Base-by-base conservation (phyloP, 1,284 basidiomycete genomes). In the Microbotryum saponariae region DNA sequence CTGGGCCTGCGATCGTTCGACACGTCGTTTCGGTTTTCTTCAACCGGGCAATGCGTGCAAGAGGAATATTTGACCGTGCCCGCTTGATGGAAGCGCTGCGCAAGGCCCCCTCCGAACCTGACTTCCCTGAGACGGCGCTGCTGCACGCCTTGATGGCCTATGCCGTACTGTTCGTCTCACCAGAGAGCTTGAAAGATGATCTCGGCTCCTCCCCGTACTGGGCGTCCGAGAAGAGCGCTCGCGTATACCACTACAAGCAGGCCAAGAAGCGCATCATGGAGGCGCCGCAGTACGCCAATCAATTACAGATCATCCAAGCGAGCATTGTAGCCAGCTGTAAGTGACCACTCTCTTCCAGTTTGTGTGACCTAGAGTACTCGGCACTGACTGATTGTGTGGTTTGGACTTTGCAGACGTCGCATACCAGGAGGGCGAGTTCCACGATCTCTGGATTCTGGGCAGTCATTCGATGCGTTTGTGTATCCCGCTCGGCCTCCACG, bases 121-220 rank as follows among this genome's bases (percentile, higher is more conserved):
- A 51, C 21, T 69, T 65, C 60, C 65, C 65, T 8, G 59, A 67
- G 21, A 61, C 62, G 37, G 65, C 60, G 27, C 48, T 69, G 42
- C 37, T 66, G n/a, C 67, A 69, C 31, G 60, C 67, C 23, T 62
- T 69, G 37, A 64, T 62, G 56, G 67, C 62, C 5, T 66, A 60
- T 50, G 63, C 44, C 10, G 50, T 54, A 5, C 31, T 54, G 37
- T 58, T 45, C 48, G 65, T 69, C 27, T 54, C 58, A 25, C 51
- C 45, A 0, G 62, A 65, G 18, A 42, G 54, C 20, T 49, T 68
- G 27, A 58, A 44, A 12, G 51, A 31, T 0, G 60, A 44, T 8
- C 33, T 46, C 29, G 44, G 21, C 18, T 31, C 27, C 23, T 12
- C 54, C n/a, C 21, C 29, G 54, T 69, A 69, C 47, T 69, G 67